Conservation (phyloP, 768 basidiomycete species). For the Pisolithus albus region DNA sequence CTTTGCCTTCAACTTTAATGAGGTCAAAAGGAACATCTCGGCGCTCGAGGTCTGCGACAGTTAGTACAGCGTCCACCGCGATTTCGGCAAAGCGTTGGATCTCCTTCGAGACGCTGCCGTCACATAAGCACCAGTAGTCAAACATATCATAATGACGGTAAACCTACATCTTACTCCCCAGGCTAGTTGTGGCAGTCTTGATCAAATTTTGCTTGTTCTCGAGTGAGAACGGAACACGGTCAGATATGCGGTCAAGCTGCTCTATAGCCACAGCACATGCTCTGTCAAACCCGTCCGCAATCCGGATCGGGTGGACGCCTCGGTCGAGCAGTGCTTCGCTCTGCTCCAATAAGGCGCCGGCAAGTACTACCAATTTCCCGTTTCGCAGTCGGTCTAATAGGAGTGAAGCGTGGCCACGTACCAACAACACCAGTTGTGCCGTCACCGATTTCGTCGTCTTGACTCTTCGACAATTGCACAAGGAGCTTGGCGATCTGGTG, state of each 20-base stretch:
- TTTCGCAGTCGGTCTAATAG: constrained; percentile 2
- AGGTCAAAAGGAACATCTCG: constrained; percentile 95
- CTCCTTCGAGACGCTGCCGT: constrained; percentile 87
- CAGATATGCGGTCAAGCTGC: constrained; percentile 86
- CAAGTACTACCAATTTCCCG: constrained; percentile 59
- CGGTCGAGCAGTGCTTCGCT: constrained; percentile 95
- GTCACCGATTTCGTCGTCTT: constrained; percentile 99
- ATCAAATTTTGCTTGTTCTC: constrained; percentile 81
- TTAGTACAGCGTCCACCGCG: constrained; percentile 93
- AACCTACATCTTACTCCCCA: constrained; percentile 92
- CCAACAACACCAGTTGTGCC: constrained; percentile 99
- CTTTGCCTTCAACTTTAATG: constrained; percentile 99
- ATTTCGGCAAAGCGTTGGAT: constrained; percentile 94
- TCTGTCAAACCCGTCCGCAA: constrained; percentile 97
- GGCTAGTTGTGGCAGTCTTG: constrained; percentile 92
- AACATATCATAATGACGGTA: not conserved
- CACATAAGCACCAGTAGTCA: constrained; percentile 10
- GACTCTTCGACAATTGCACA: constrained; percentile 93
- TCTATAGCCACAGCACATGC: constrained; percentile 88
- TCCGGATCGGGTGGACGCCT: constrained; percentile 98
- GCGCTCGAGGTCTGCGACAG: constrained; percentile 91
- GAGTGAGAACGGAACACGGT: constrained; percentile 78
- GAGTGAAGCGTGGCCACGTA: constrained; percentile 37
- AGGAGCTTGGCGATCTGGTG: constrained; percentile 98
- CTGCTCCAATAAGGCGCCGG: constrained; percentile 94